Evolutionary conservation across 2,329 filamentous ascomycete genomes (phyloP).

Genomic region (Magnaporthiopsis rhizophila): DNA sequence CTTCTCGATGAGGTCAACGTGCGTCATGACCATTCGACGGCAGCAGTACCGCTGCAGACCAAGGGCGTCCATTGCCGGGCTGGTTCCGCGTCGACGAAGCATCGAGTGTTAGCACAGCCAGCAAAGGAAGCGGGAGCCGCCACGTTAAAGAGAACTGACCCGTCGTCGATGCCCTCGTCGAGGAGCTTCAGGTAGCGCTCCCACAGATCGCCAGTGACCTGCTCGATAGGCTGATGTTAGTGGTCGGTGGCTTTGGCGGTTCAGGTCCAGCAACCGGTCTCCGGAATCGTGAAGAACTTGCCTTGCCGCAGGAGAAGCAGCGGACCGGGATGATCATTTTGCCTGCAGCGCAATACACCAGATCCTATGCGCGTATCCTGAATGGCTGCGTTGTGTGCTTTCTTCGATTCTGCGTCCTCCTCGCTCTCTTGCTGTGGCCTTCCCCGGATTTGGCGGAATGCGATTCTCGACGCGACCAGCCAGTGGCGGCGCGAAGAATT

Average conservation of each 20-base stretch:
- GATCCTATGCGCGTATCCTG: not conserved
- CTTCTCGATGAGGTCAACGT: constrained; percentile 98
- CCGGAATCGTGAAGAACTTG: constrained; percentile 31
- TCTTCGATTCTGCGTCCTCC: not conserved
- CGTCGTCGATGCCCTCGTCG: constrained; percentile 66
- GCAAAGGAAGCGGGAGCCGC: too few species aligned
- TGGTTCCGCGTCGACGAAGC: constrained; percentile 28
- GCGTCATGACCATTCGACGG: constrained; percentile 98
- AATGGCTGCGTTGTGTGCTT: not conserved
- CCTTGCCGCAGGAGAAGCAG: constrained; percentile 99
- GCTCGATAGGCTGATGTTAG: constrained; percentile 22
- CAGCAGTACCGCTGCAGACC: constrained; percentile 96
- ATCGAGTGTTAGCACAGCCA: constrained; percentile 18
- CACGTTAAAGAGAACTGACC: constrained; percentile 41
- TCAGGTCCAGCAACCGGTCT: too few species aligned
- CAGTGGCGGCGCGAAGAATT: not conserved
- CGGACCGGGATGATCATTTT: constrained; percentile 98
- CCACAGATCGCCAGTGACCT: constrained; percentile 98
- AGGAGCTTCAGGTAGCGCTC: constrained; percentile 88
- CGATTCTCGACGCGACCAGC: not conserved
- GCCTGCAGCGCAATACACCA: too few species aligned
- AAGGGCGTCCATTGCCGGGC: constrained; percentile 92
- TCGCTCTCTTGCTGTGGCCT: not conserved
- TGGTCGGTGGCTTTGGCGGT: not conserved
- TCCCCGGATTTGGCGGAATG: not conserved